Base-by-base conservation (phyloP, 2,329 filamentous ascomycete genomes). In the Aspergillus sclerotialis region DNA sequence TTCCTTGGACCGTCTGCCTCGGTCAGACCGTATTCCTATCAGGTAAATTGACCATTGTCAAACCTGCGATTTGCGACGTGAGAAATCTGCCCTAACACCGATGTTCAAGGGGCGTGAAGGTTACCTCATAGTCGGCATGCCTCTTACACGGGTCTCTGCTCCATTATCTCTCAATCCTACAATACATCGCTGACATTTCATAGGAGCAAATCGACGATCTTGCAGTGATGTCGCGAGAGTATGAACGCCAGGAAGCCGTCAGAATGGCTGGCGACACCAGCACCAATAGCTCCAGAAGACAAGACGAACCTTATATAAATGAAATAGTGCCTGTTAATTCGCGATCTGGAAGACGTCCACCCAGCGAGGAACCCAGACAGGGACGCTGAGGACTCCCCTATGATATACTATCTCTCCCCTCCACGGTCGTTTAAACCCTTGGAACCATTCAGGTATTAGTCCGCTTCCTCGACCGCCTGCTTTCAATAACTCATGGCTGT, bases 191-290 rank as follows among this genome's bases (percentile, higher is more conserved):
- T 51, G 32, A 52, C 35, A 32, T 9, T 15, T 24, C 4, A 13
- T 40, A 70, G 67, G 58, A 65, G 49, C 67, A 70, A 64, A 70
- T 70, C 40, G 62, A 69, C 38, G 67, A 70, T 40, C 55, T 70
- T n/a, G 58, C 59, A 32, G 50, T 52, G 17, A 63, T 69, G 54
- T 69, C 67, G 8, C 51, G 60, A 33, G 64, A 69, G 43, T 70
- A 70, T 44, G 67, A 70, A 45, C 56, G 54, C 32, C 64, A 69
- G 39, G 65, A 68, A 38, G 61, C 67, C 7, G 52, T 65, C 28
- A 56, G 67, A 14, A 69, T 69, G 65, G 44, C 53, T 7, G 52
- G 48, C 13, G 49, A 55, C n/a, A 44, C 42, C 30, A 42, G 38
- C 26, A 34, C 38, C 29, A 43, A 50, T 26, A 38, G 19, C 18